Evolutionary conservation across 2,329 filamentous ascomycete species (phyloP).

Genomic region (Lasiodiplodia citricola): DNA sequence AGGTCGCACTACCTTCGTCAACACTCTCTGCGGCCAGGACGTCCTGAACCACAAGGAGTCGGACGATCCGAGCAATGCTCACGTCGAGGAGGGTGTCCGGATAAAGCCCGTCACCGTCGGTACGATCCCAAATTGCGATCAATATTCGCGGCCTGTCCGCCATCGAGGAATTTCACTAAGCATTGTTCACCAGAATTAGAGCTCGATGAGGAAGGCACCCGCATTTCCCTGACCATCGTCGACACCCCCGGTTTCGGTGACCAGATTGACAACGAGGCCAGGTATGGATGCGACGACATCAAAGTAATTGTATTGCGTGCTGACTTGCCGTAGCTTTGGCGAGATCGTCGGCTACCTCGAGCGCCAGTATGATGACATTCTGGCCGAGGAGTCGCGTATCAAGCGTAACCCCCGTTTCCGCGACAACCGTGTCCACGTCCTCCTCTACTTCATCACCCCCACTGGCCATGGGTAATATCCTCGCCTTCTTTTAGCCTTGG

Average conservation of each 20-base stretch:
- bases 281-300: conserved; percentile 59
- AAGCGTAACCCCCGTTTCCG: conserved; percentile 99
- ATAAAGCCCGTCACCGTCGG: conserved; percentile 98
- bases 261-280: conserved; percentile 98
- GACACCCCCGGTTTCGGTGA: conserved; percentile 98
- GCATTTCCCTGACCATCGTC: conserved; percentile 97
- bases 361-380: conserved; percentile 98
- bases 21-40: conserved; percentile 95
- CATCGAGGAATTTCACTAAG: conserved; percentile 31
- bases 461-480: conserved; percentile 81
- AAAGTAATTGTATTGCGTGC: neutral
- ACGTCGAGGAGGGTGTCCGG: conserved; percentile 94
- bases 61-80: conserved; percentile 85
- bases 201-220: conserved; percentile 96
- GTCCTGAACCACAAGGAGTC: conserved; percentile 91
- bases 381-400: conserved; percentile 98
- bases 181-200: conserved; percentile 72
- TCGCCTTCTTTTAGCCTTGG: neutral
- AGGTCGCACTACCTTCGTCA: conserved; percentile 99
- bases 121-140: conserved; percentile 54
- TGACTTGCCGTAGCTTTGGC: conserved; percentile 70
- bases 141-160: neutral
- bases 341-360: conserved; percentile 99
- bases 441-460: conserved; percentile 99
- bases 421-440: conserved; percentile 96